These are phyloP conservation scores for Coleophoma cylindrospora DNA, from an alignment of 2,329 filamentous ascomycete genomes.

Conservation along the genomic window DNA sequence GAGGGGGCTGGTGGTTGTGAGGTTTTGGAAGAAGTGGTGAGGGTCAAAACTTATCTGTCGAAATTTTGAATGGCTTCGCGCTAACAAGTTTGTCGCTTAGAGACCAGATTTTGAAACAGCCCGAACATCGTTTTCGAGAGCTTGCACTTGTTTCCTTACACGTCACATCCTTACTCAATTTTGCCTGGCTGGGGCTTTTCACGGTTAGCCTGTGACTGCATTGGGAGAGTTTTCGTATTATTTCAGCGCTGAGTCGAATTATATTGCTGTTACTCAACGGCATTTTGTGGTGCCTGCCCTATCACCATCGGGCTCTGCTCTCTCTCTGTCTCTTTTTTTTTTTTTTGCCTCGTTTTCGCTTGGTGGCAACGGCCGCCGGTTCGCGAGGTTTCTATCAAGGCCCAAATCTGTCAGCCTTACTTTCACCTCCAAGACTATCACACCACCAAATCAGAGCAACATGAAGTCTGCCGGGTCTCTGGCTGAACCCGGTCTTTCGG, in stretches of 20 bases:
- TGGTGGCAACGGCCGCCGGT: not conserved
- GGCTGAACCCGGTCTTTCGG: conserved; percentile 7
- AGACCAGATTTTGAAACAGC: not conserved
- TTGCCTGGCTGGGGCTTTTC: not conserved
- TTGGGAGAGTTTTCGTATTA: too few species aligned
- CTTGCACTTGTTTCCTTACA: too few species aligned
- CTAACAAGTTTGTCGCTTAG: not conserved
- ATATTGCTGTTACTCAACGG: too few species aligned
- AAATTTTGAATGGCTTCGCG: conserved; percentile 8
- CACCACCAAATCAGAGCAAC: not conserved
- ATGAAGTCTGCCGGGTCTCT: conserved; percentile 15
- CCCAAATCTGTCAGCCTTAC: conserved; percentile 1
- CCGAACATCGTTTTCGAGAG: not conserved
- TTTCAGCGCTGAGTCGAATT: too few species aligned
- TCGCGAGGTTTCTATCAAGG: not conserved
- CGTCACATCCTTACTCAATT: not conserved
- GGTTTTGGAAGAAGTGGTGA: conserved; percentile 12
- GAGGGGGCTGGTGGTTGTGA: conserved; percentile 11
- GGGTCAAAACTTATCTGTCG: not conserved
- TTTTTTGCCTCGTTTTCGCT: too few species aligned
- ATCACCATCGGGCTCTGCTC: not conserved
- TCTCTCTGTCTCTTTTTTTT: not conserved
- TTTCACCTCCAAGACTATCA: not conserved
- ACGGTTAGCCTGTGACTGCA: too few species aligned
- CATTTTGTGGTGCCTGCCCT: too few species aligned